Conservation (phyloP, 2,329 filamentous ascomycete genomes). For the Ampelomyces quisqualis region DNA sequence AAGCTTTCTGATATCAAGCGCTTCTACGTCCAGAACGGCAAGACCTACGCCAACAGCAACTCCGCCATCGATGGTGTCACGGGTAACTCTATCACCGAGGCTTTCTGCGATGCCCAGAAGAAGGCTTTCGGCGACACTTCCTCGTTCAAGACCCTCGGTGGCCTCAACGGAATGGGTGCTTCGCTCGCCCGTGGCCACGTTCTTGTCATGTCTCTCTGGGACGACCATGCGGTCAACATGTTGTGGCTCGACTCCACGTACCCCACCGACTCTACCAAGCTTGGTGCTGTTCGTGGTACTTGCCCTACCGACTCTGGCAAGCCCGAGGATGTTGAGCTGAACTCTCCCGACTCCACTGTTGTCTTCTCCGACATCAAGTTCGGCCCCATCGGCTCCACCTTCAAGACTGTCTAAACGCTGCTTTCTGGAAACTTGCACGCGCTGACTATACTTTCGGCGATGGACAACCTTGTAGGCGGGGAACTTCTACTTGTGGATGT, state of each 20-base stretch:
- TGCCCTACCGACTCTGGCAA: slow-evolving; percentile 41
- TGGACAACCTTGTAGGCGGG: neutral
- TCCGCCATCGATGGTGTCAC: slow-evolving; percentile 49
- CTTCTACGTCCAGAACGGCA: slow-evolving; percentile 54
- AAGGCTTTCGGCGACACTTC: slow-evolving; percentile 56
- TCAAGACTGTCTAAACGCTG: slow-evolving; percentile 29
- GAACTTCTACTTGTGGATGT: neutral
- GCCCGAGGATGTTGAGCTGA: slow-evolving; percentile 42
- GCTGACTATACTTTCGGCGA: neutral
- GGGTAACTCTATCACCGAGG: slow-evolving; percentile 57
- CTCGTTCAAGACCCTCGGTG: slow-evolving; percentile 58
- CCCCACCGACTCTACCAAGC: slow-evolving; percentile 50
- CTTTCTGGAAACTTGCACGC: neutral
- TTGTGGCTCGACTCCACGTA: slow-evolving; percentile 72
- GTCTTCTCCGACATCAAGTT: slow-evolving; percentile 46
- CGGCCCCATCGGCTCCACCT: slow-evolving; percentile 45
- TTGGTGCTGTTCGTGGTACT: slow-evolving; percentile 41
- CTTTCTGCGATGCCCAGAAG: slow-evolving; percentile 61
- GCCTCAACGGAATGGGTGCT: slow-evolving; percentile 56
- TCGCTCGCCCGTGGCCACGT: slow-evolving; percentile 62
- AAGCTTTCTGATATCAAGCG: slow-evolving; percentile 51
- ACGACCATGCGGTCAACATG: slow-evolving; percentile 69
- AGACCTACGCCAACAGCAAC: slow-evolving; percentile 50
- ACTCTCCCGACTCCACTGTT: slow-evolving; percentile 38
- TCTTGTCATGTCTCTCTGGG: slow-evolving; percentile 63